Conservation (phyloP, 2,329 filamentous ascomycete species). For the Chaetomiaceae sp. region DNA sequence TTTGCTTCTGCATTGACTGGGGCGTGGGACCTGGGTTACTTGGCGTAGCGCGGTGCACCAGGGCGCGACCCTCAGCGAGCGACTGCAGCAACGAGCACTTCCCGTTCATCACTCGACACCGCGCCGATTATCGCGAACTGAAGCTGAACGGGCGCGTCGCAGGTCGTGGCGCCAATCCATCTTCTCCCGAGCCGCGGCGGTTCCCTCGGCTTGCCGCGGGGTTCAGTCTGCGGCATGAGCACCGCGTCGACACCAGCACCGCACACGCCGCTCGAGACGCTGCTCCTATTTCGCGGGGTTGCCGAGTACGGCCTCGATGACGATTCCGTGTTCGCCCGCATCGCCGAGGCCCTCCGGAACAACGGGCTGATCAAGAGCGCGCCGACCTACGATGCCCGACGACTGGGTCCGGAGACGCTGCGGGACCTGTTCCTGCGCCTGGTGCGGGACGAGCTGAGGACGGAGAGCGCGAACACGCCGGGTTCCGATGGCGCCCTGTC, state of each 20-base stretch:
- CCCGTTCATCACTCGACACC: no score
- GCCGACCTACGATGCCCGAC: constrained; percentile 63
- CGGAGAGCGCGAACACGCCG: constrained; percentile 39
- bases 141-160: neutral
- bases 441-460: constrained; percentile 64
- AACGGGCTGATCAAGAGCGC: constrained; percentile 68
- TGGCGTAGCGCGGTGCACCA: no score
- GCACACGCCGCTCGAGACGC: constrained; percentile 33
- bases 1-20: no score
- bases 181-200: constrained; percentile 30
- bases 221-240: constrained; percentile 33
- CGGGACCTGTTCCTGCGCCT: constrained; percentile 71
- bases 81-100: no score
- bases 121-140: neutral
- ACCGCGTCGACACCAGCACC: constrained; percentile 21
- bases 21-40: no score
- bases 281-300: constrained; percentile 31
- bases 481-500: constrained; percentile 41
- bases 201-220: constrained; percentile 31
- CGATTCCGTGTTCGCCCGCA: constrained; percentile 29
- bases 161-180: constrained; percentile 34
- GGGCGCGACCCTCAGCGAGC: no score
- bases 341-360: constrained; percentile 57
- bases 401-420: constrained; percentile 71
- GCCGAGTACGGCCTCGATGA: constrained; percentile 27